phyloP scores from a whole-genome alignment of 441 rosid genomes.

The Pelargonium fulgidum region DNA sequence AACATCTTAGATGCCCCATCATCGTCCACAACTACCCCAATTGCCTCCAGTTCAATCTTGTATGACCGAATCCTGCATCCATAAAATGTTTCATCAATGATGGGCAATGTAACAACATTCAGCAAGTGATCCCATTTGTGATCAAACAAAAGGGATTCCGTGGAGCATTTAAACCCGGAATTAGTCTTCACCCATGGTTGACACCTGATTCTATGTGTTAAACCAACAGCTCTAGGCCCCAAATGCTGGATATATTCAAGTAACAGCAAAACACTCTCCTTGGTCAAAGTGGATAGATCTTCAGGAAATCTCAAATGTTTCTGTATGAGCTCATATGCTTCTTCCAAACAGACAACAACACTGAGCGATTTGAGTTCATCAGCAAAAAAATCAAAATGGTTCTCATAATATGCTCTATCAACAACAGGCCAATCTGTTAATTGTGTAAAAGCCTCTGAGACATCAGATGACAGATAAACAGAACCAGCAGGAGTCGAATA shows the following conservation, averaged over 20 bases:
- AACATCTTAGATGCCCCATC: not conserved
- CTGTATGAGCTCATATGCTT: not conserved
- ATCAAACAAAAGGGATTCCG: not conserved
- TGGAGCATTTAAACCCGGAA: not conserved
- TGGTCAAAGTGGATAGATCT: not conserved
- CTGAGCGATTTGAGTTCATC: not conserved
- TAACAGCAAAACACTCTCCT: not conserved
- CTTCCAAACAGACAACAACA: not conserved
- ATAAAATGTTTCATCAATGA: not conserved
- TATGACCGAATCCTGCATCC: not conserved
- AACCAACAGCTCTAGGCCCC: not conserved
- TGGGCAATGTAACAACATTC: not conserved
- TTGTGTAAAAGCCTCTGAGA: not conserved
- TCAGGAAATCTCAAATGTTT: not conserved
- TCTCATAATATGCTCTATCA: not conserved
- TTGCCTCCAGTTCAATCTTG: not conserved
- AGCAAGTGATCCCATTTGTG: constrained; percentile 1
- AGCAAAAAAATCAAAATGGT: not conserved
- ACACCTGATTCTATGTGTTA: not conserved
- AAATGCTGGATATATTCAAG: not conserved
- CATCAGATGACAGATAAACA: not conserved
- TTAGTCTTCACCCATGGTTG: not conserved
- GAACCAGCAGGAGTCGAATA: not conserved
- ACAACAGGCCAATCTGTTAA: not conserved
- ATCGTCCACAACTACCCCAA: not conserved